Percentiles rank a stretch among this genome's conserved stretches.
phyloP scores from a whole-genome alignment of 352 stramenopile genomes.

The Phytopythium montanum region DNA sequence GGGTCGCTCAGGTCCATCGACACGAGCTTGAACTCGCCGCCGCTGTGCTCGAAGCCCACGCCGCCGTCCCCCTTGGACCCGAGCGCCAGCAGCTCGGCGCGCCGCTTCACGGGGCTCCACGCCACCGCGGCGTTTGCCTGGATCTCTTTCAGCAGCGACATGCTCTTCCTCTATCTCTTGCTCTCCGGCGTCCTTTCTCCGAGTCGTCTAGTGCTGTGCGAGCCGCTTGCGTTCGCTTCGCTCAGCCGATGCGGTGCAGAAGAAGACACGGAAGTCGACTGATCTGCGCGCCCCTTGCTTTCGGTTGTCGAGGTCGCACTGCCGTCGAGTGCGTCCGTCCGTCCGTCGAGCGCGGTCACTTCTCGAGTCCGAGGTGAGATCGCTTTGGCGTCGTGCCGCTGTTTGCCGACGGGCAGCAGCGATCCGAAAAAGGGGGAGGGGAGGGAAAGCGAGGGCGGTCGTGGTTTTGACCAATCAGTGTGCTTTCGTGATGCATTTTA shows the following conservation, averaged over 20 bases:
- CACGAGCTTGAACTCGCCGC: constrained; percentile 96
- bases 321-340: constrained; percentile 15
- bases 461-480: constrained; percentile 9
- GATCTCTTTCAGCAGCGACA: constrained; percentile 91
- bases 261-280: constrained; percentile 10
- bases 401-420: not conserved
- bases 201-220: constrained; percentile 2
- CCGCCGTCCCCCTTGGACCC: constrained; percentile 94
- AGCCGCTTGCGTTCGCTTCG: constrained; percentile 6
- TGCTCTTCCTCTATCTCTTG: constrained; percentile 30
- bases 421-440: constrained; percentile 2
- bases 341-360: constrained; percentile 1
- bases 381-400: not conserved
- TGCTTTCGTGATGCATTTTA: not conserved
- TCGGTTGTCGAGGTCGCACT: constrained; percentile 12
- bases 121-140: constrained; percentile 86
- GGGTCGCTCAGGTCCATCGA: constrained; percentile 88
- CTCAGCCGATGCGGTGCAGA: constrained; percentile 2
- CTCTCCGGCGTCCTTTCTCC: not conserved
- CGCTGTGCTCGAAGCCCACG: constrained; percentile 96
- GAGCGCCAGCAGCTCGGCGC: constrained; percentile 78
- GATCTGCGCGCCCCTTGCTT: not conserved
- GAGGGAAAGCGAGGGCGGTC: not conserved
- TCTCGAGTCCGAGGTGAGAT: constrained; percentile 2
- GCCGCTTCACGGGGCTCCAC: constrained; percentile 81